Percentiles rank a stretch among this genome's conserved stretches.
These are phyloP conservation scores for Erigeron philadelphicus DNA, from an alignment of 140 eudicot genomes.

Conservation along the genomic window DNA sequence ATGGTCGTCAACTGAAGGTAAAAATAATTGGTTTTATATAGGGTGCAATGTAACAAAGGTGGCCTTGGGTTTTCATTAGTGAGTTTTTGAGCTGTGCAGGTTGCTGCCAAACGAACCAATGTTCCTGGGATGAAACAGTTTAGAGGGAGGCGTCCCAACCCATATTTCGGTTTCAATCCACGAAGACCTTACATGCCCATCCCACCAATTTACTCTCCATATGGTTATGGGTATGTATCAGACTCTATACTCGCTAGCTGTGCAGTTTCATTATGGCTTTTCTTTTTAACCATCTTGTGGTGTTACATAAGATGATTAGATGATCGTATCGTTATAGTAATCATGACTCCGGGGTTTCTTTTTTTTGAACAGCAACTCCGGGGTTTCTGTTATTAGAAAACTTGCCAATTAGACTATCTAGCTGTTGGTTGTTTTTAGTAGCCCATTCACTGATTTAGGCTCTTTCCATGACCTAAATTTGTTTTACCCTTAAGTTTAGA, in stretches of 20 bases:
- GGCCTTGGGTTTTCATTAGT: conserved; percentile 10
- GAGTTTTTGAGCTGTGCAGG: conserved; percentile 36
- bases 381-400: not conserved
- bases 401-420: not conserved
- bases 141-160: conserved; percentile 73
- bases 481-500: not conserved
- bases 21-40: conserved; percentile 14
- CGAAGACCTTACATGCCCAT: conserved; percentile 70
- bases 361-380: not conserved
- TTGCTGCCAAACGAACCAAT: conserved; percentile 76
- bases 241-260: conserved; percentile 14
- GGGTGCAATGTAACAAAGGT: conserved; percentile 10
- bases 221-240: conserved; percentile 69
- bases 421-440: conserved; percentile 4
- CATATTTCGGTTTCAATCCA: conserved; percentile 53
- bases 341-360: not conserved
- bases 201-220: conserved; percentile 60
- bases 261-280: not conserved
- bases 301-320: conserved; percentile 6
- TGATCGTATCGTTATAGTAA: not conserved
- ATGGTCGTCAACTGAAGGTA: conserved; percentile 89
- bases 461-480: not conserved
- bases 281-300: not conserved
- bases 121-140: conserved; percentile 84
- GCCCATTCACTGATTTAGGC: not conserved